A percentile compares a stretch with the other conserved stretches of the same genome.
phyloP scores from a whole-genome alignment of 768 basidiomycete species.

The Mycena vulgaris region DNA sequence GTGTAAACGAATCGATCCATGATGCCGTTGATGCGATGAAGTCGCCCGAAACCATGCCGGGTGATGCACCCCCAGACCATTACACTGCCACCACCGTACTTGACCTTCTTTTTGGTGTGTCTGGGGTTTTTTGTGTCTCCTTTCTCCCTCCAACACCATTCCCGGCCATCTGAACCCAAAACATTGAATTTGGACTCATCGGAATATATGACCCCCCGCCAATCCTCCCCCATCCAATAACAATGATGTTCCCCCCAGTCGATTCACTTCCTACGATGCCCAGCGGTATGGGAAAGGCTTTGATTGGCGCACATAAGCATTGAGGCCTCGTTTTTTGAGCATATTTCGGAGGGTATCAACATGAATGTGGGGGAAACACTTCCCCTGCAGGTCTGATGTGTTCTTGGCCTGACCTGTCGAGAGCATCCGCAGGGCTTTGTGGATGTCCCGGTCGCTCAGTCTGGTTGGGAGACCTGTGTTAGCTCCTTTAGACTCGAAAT shows the following conservation, averaged over 20 bases:
- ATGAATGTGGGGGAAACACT: conserved; percentile 1
- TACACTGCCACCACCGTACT: background rate
- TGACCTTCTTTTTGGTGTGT: background rate
- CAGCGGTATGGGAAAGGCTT: background rate
- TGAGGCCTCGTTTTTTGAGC: background rate
- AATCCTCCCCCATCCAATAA: too few relatives aligned
- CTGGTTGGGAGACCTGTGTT: background rate
- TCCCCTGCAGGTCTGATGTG: conserved; percentile 14
- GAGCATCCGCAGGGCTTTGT: background rate
- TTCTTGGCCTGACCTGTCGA: background rate
- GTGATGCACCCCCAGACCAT: too few relatives aligned
- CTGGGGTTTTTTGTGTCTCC: conserved; percentile 5
- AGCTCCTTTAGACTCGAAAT: background rate
- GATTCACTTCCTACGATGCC: background rate
- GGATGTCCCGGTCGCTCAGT: background rate
- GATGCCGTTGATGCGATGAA: too few relatives aligned
- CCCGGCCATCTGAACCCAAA: conserved; percentile 7
- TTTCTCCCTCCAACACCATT: conserved; percentile 4
- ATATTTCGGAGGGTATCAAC: too few relatives aligned
- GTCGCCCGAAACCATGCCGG: too few relatives aligned
- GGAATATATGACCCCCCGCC: too few relatives aligned
- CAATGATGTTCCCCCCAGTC: conserved; percentile 8
- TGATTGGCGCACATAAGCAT: background rate
- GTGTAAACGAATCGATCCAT: too few relatives aligned
- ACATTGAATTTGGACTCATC: too few relatives aligned